Percentiles rank a stretch among this genome's conserved stretches.
phyloP scores from a whole-genome alignment of 805 yeast genomes.

The Suhomyces sp. region DNA sequence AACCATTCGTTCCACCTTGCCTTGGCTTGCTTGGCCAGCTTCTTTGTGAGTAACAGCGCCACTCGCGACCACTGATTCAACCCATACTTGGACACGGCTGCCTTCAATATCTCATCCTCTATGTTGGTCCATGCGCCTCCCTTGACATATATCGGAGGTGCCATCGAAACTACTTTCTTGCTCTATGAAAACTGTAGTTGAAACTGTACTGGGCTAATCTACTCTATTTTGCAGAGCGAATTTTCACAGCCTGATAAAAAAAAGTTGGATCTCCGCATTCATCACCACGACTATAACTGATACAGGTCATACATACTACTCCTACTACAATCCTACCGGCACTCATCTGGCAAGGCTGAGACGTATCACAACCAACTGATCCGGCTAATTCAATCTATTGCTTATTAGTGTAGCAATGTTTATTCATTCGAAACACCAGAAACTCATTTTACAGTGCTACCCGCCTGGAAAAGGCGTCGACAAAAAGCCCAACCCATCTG shows the following conservation, averaged over 20 bases:
- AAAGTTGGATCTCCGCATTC: not conserved
- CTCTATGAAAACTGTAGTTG: not conserved
- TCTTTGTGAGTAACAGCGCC: constrained; percentile 77
- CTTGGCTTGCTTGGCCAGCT: constrained; percentile 88
- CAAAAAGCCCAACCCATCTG: constrained; percentile 90
- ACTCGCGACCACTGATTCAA: constrained; percentile 93
- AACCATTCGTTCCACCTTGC: constrained; percentile 91
- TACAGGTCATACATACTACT: not conserved
- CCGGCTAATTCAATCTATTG: not conserved
- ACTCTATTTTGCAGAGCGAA: not conserved
- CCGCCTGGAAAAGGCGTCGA: constrained; percentile 86
- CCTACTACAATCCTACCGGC: not conserved
- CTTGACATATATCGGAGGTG: constrained; percentile 66
- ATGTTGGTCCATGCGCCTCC: constrained; percentile 91
- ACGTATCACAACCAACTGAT: not conserved
- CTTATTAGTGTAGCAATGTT: constrained; percentile 22
- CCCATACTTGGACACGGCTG: constrained; percentile 92
- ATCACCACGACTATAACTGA: not conserved
- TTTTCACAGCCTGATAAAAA: not conserved
- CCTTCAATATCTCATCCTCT: constrained; percentile 81
- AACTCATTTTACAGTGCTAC: constrained; percentile 85
- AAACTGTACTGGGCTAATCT: no score
- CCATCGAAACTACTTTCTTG: not conserved
- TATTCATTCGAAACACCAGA: constrained; percentile 79
- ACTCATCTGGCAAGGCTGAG: not conserved